A percentile compares a stretch with the other conserved stretches of the same genome.
phyloP scores from a whole-genome alignment of 2,329 filamentous ascomycete genomes.

The Fusarium begoniae region DNA sequence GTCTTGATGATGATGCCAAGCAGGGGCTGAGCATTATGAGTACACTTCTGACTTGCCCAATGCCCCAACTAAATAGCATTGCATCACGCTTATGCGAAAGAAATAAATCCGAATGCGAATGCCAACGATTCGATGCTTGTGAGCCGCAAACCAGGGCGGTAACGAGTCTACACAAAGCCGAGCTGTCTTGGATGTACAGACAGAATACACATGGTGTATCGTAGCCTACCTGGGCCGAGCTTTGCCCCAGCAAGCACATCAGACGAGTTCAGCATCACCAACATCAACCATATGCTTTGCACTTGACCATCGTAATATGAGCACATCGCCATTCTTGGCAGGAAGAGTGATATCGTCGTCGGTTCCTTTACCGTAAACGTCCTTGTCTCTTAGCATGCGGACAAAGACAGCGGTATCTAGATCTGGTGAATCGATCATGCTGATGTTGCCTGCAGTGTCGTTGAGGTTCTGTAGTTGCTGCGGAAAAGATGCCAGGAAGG shows the following conservation, averaged over 20 bases:
- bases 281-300: constrained; percentile 68
- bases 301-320: constrained; percentile 79
- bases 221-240: background rate
- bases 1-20: background rate
- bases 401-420: constrained; percentile 86
- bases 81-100: background rate
- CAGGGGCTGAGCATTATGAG: background rate
- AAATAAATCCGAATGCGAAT: background rate
- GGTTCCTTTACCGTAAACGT: constrained; percentile 68
- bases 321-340: constrained; percentile 68
- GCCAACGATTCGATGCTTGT: background rate
- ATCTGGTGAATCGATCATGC: constrained; percentile 92
- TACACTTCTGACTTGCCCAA: background rate
- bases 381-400: constrained; percentile 70
- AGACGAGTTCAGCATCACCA: constrained; percentile 67
- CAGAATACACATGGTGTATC: background rate
- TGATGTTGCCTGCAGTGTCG: constrained; percentile 87
- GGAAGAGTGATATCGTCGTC: constrained; percentile 70
- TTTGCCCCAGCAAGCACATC: constrained; percentile 38
- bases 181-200: background rate
- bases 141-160: background rate
- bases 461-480: constrained; percentile 82
- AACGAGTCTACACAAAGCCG: background rate
- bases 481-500: constrained; percentile 87
- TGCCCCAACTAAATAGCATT: background rate